These are phyloP conservation scores for Pneumocystis sp. DNA, from an alignment of 1,139 yeast species.

Conservation along the genomic window DNA sequence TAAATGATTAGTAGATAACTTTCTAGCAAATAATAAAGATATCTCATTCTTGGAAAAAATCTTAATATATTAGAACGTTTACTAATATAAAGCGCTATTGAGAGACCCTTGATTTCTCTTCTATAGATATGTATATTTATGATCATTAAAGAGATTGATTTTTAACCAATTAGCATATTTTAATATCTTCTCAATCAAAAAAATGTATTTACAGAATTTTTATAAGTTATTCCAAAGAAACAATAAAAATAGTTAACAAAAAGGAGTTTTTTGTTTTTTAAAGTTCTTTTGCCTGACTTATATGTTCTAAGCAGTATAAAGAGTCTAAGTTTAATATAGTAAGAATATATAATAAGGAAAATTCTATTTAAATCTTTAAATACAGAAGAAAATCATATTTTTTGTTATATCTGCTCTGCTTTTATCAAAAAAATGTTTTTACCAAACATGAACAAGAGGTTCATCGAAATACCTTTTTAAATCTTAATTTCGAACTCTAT, in stretches of 20 bases:
- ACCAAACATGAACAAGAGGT: no score
- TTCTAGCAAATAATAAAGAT: neutral
- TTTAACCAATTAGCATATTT: neutral
- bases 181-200: neutral
- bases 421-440: no score
- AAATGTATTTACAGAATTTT: neutral
- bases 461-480: no score
- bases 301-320: neutral
- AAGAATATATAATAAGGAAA: neutral
- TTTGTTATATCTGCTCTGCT: no score
- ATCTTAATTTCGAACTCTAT: no score
- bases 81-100: neutral
- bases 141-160: neutral
- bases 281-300: neutral
- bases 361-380: neutral
- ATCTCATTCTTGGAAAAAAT: neutral
- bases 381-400: no score
- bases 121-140: neutral
- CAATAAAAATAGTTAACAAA: neutral
- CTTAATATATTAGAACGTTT: neutral
- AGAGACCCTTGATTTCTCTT: neutral
- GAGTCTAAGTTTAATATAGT: neutral
- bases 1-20: no score
- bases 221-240: neutral
- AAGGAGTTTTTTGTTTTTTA: neutral